phyloP scores from a whole-genome alignment of 78 protist genomes.

The Guillardia theta region DNA sequence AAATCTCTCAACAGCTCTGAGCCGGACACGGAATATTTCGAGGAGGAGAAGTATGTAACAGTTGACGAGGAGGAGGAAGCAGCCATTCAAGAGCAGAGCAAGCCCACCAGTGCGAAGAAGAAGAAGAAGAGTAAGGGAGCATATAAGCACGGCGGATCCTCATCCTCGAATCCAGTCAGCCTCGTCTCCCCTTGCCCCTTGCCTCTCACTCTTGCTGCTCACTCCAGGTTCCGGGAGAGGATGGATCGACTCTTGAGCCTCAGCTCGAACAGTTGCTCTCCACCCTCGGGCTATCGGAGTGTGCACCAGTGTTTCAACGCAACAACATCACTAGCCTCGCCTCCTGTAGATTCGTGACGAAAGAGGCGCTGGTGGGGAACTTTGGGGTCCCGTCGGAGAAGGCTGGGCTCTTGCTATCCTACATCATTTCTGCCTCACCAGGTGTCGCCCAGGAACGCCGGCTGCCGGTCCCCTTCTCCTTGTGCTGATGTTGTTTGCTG shows the following conservation, averaged over 20 bases:
- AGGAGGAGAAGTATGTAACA: not conserved
- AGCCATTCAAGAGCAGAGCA: not conserved
- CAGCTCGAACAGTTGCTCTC: not conserved
- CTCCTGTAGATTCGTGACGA: not conserved
- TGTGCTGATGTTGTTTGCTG: too few relatives aligned
- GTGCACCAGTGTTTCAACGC: not conserved
- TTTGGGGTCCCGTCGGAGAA: not conserved
- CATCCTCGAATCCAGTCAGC: not conserved
- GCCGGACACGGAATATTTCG: not conserved
- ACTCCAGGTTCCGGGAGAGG: not conserved
- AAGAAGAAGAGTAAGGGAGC: not conserved
- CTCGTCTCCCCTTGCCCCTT: too few relatives aligned
- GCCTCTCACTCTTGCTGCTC: too few relatives aligned
- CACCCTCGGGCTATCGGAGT: not conserved
- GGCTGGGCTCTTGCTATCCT: not conserved
- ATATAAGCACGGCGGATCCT: not conserved
- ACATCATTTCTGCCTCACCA: not conserved
- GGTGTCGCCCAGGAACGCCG: not conserved
- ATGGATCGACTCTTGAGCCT: not conserved
- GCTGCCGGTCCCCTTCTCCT: too few relatives aligned
- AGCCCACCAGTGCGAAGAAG: not conserved
- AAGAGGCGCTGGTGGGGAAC: not conserved
- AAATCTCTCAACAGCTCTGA: not conserved
- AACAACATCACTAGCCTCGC: not conserved
- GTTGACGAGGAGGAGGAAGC: not conserved